Evolutionary conservation across 495 filamentous ascomycete species (phyloP).

Genomic region (Aspergillus conjunctus): DNA sequence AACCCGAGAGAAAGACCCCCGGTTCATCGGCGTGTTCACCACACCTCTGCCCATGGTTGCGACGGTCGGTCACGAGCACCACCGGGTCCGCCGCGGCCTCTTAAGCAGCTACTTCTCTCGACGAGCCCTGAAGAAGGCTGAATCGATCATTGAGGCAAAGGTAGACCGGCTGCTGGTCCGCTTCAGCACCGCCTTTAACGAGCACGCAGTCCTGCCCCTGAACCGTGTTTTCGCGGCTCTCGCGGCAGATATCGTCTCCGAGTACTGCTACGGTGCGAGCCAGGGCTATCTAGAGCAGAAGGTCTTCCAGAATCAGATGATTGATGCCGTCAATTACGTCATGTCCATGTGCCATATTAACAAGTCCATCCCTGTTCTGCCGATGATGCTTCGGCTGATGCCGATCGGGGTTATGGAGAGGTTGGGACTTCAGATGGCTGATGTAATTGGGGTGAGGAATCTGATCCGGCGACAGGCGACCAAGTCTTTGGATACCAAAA

Average conservation of each 20-base stretch:
- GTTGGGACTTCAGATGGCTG: neutral
- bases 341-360: neutral
- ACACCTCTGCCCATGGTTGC: slow-evolving; percentile 17
- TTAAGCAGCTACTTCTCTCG: slow-evolving; percentile 33
- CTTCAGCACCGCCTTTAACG: slow-evolving; percentile 34
- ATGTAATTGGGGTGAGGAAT: neutral
- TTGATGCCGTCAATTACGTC: neutral
- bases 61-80: slow-evolving; percentile 26
- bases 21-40: slow-evolving; percentile 16
- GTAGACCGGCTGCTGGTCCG: slow-evolving; percentile 19
- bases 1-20: slow-evolving; percentile 29
- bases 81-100: slow-evolving; percentile 28
- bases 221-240: slow-evolving; percentile 43
- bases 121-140: neutral
- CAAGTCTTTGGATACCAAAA: neutral
- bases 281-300: slow-evolving; percentile 29
- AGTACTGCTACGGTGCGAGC: slow-evolving; percentile 45
- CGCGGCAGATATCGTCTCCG: slow-evolving; percentile 45
- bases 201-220: slow-evolving; percentile 29
- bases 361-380: neutral
- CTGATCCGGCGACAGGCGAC: neutral
- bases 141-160: neutral
- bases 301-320: neutral
- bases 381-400: neutral
- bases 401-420: neutral